Evolutionary conservation across 441 rosid species (phyloP).

Genomic region (Jatropha multifida): DNA sequence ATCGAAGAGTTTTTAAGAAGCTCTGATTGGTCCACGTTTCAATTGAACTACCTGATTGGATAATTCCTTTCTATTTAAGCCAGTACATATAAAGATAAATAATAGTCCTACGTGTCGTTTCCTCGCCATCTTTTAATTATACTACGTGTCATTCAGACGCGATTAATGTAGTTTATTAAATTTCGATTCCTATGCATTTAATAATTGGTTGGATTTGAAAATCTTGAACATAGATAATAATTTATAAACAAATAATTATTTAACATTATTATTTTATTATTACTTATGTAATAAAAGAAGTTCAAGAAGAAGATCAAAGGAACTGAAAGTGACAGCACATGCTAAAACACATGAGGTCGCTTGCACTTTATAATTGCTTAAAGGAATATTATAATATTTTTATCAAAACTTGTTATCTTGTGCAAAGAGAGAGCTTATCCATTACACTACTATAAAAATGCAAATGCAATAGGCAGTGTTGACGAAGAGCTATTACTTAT

Average conservation of each 20-base stretch:
- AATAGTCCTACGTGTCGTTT: neutral
- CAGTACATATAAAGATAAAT: neutral
- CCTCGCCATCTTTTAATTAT: no score
- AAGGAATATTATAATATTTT: neutral
- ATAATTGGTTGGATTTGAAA: no score
- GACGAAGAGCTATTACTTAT: neutral
- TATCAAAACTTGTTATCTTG: slow-evolving; percentile 22
- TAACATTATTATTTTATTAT: no score
- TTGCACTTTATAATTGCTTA: neutral
- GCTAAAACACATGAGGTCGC: slow-evolving; percentile 10
- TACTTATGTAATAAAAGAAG: neutral
- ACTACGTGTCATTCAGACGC: slow-evolving; percentile 1
- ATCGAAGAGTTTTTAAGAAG: neutral
- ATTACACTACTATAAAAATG: slow-evolving; percentile 34
- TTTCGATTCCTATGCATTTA: no score
- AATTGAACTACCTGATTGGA: neutral
- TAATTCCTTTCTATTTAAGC: slow-evolving; percentile 14
- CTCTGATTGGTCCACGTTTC: slow-evolving; percentile 29
- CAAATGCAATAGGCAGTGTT: neutral
- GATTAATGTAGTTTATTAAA: neutral
- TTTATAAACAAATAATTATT: no score
- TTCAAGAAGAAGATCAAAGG: neutral
- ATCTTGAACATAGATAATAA: no score
- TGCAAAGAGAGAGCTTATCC: slow-evolving; percentile 34
- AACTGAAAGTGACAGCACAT: neutral